phyloP scores from a whole-genome alignment of 1,284 basidiomycete species.

The Cerioporus squamosus region DNA sequence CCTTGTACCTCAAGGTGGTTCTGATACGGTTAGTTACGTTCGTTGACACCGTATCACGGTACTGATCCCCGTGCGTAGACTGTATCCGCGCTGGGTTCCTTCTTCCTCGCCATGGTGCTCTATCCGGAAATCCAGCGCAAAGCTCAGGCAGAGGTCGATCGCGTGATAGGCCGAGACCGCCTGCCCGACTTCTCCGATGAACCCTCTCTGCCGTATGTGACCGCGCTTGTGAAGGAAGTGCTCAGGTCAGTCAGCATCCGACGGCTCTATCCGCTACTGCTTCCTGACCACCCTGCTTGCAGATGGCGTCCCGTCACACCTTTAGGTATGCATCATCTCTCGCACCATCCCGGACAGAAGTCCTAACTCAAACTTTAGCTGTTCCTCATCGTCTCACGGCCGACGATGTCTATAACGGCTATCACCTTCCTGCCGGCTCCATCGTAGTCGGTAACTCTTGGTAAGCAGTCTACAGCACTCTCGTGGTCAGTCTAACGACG shows the following conservation, averaged over 20 bases:
- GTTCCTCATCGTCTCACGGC: slow-evolving; percentile 36
- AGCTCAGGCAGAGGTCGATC: slow-evolving; percentile 46
- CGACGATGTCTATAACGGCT: slow-evolving; percentile 40
- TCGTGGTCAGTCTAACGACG: slow-evolving; percentile 2
- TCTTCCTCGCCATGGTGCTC: slow-evolving; percentile 43
- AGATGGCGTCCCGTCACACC: slow-evolving; percentile 33
- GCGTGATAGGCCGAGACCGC: slow-evolving; percentile 41
- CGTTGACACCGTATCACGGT: background rate
- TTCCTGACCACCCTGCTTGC: background rate
- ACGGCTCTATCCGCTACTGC: background rate
- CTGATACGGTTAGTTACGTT: slow-evolving; percentile 24
- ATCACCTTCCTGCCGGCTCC: slow-evolving; percentile 41
- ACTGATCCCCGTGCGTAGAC: slow-evolving; percentile 22
- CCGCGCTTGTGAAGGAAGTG: slow-evolving; percentile 47
- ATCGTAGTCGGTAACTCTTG: slow-evolving; percentile 37
- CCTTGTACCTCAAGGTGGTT: slow-evolving; percentile 18
- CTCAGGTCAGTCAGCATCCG: slow-evolving; percentile 35
- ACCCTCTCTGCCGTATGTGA: slow-evolving; percentile 42
- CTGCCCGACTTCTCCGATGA: slow-evolving; percentile 46
- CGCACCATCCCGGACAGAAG: background rate
- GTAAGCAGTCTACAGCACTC: slow-evolving; percentile 11
- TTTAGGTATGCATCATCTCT: slow-evolving; percentile 12
- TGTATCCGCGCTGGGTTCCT: slow-evolving; percentile 30
- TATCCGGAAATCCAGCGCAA: slow-evolving; percentile 43
- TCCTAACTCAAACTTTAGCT: slow-evolving; percentile 26